phyloP scores from a whole-genome alignment of 371 early-diverging fungal species.

The Rhizopus microsporus region DNA sequence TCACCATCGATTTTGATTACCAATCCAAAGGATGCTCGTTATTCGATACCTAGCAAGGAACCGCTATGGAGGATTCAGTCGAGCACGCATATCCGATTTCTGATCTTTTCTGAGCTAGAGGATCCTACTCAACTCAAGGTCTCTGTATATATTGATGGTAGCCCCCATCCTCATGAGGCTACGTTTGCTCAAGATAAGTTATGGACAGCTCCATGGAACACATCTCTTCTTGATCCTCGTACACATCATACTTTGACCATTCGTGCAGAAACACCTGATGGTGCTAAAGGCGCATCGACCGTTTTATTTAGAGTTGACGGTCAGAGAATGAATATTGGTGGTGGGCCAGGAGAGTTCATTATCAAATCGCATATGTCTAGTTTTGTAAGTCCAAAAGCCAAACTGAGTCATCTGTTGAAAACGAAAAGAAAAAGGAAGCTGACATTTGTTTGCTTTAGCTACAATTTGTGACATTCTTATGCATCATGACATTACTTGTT shows the following conservation, averaged over 20 bases:
- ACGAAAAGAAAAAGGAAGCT: no score
- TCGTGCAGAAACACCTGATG: no score
- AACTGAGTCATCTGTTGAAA: no score
- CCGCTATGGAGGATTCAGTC: slow-evolving; percentile 58
- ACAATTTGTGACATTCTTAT: slow-evolving; percentile 17
- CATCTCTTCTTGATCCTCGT: no score
- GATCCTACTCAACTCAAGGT: slow-evolving; percentile 38
- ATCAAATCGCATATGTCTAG: slow-evolving; percentile 59
- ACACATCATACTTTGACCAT: no score
- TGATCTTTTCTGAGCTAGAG: slow-evolving; percentile 60
- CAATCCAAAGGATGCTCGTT: slow-evolving; percentile 89
- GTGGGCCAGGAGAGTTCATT: slow-evolving; percentile 75
- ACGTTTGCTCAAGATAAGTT: slow-evolving; percentile 33
- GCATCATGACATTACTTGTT: no score
- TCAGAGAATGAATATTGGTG: slow-evolving; percentile 56
- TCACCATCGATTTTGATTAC: slow-evolving; percentile 83
- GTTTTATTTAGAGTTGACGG: slow-evolving; percentile 68
- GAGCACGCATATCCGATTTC: slow-evolving; percentile 75
- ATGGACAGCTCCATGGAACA: slow-evolving; percentile 74
- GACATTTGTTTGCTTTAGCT: not conserved
- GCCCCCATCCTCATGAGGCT: slow-evolving; percentile 29
- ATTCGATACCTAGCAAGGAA: slow-evolving; percentile 69
- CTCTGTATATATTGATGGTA: slow-evolving; percentile 53
- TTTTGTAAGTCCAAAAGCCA: slow-evolving; percentile 34
- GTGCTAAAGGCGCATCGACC: slow-evolving; percentile 42